Evolutionary conservation across 106 monocot genomes (phyloP), one percentile per base, ranked within the genome.

Genomic region (Platanthera guangdongensis): DNA sequence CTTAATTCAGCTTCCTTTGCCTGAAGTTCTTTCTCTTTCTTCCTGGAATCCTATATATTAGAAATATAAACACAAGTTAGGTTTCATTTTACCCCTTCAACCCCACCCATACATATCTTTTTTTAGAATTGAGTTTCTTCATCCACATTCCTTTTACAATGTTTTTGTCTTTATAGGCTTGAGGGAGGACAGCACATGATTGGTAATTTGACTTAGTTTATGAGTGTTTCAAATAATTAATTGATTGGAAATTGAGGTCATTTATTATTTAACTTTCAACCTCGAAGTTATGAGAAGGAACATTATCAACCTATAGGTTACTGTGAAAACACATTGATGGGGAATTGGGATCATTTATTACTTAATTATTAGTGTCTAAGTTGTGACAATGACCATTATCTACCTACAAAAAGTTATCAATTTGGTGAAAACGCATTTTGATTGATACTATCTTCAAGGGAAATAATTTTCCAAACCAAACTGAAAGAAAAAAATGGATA

Each of bases 1-100:
- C 85, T 90, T 62, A 92, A 73, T 85, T 92, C 95, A 18, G 88
- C 79, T 67, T 95, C 92, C 81, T 88, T 95, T 16, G 90, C 85
- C 80, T 92, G 83, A 63, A 95, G 90, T 73, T 95, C 95, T 75
- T 48, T 86, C 52, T 95, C 95, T 28, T 87, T 95, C 72, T 79
- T 90, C 59, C 84, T 92, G 12, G 82, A 18, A 81, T 90, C 90
- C 92, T 92, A 80, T 15, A 78, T 21, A 78, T 21, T 65, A 76
- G 46, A 72, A 72, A 50, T 5, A 51, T 25, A 72, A 21, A 13
- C 21, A 72, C 9, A 72, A 65, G 3, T 70, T 6, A 70, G 70
- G 12, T 15, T 68, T 46, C 16, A 47, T 70, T 39, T 70, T 39
- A 70, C 39, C 59, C 21, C 19, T 39, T 60, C 65, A 65, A 11